Percentiles rank a stretch among this genome's conserved stretches.
Conservation (phyloP, 257 asterid genomes). For the Solanum ossicruentum region DNA sequence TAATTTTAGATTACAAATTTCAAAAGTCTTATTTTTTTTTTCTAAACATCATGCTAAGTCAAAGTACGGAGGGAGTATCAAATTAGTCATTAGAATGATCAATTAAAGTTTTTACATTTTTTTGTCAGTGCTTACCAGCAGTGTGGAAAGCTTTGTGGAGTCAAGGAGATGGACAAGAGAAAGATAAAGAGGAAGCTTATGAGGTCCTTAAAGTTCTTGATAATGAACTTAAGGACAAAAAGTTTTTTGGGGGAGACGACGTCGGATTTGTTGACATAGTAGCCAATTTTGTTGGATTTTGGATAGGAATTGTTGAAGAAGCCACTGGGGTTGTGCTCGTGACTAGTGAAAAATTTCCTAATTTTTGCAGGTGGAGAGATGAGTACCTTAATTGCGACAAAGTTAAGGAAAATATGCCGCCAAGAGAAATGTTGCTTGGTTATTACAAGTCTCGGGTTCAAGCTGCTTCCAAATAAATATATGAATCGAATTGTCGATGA, state of each 20-base stretch:
- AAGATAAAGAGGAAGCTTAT: conserved; percentile 28
- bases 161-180: conserved; percentile 31
- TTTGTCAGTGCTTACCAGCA: conserved; percentile 7
- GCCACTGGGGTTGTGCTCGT: conserved; percentile 12
- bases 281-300: conserved; percentile 16
- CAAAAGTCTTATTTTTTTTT: no score
- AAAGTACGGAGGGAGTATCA: no score
- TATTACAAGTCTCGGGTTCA: neutral
- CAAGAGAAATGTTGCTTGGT: conserved; percentile 5
- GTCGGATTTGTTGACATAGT: conserved; percentile 30
- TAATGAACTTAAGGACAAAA: conserved; percentile 23
- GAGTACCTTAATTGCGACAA: conserved; percentile 4
- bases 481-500: neutral
- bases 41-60: no score
- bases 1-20: no score
- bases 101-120: neutral
- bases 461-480: neutral
- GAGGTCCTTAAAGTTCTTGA: conserved; percentile 22
- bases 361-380: conserved; percentile 17
- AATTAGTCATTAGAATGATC: neutral
- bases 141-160: conserved; percentile 15
- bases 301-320: conserved; percentile 17
- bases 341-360: conserved; percentile 26
- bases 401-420: conserved; percentile 33
- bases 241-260: conserved; percentile 41